phyloP scores from a whole-genome alignment of 176 grass and related monocot species.

The Oryza nivara region DNA sequence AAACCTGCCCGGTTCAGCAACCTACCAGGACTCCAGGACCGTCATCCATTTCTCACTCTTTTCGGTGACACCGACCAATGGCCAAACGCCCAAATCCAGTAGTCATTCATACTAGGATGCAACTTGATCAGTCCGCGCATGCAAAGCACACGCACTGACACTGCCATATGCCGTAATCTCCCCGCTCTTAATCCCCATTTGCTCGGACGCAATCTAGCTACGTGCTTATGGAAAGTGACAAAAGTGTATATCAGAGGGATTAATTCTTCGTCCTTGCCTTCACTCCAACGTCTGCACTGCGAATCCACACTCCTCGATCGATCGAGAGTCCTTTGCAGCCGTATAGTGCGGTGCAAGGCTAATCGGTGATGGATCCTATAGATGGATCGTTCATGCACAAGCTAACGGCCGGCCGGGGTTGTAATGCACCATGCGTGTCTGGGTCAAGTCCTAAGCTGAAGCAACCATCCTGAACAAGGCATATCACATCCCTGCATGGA shows the following conservation, averaged over 20 bases:
- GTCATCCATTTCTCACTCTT: neutral
- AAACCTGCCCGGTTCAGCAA: neutral
- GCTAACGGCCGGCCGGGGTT: neutral
- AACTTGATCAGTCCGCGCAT: neutral
- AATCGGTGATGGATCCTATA: conserved; percentile 19
- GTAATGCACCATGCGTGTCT: neutral
- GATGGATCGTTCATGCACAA: conserved; percentile 11
- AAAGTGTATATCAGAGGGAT: neutral
- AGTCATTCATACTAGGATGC: neutral
- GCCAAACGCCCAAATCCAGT: conserved; percentile 10
- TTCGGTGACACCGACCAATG: neutral
- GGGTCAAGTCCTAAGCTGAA: conserved; percentile 64
- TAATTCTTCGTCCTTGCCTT: conserved; percentile 38
- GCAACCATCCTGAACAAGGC: conserved; percentile 65
- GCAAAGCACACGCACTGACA: neutral
- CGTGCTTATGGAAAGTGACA: neutral
- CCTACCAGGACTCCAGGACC: neutral
- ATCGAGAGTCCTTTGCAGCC: conserved; percentile 33
- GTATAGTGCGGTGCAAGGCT: conserved; percentile 84
- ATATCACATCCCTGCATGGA: conserved; percentile 14
- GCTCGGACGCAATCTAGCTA: conserved; percentile 5
- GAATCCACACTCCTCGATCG: neutral
- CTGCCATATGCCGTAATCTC: conserved; percentile 29
- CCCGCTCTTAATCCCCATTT: conserved; percentile 32
- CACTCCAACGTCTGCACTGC: conserved; percentile 61